These are phyloP conservation scores for Ocimum tenuiflorum DNA, from an alignment of 257 asterid genomes.

Conservation along the genomic window DNA sequence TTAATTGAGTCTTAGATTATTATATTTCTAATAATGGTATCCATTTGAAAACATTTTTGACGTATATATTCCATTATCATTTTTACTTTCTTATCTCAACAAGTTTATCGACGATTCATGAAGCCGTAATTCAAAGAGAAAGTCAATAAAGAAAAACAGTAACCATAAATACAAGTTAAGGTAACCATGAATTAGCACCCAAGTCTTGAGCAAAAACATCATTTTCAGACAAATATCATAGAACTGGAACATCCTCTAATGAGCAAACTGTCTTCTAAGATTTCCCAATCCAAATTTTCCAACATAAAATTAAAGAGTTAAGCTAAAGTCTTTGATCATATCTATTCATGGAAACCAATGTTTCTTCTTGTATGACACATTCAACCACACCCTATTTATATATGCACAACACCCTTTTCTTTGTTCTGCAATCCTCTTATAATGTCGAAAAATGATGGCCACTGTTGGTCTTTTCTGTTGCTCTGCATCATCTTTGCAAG, in stretches of 20 bases:
- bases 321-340: conserved; percentile 42
- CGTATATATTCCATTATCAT: too few species aligned
- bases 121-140: neutral
- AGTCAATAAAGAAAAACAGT: neutral
- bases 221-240: conserved; percentile 25
- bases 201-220: conserved; percentile 13
- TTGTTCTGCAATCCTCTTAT: neutral
- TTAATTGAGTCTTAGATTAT: too few species aligned
- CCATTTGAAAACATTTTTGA: too few species aligned
- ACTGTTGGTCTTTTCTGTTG: conserved; percentile 22
- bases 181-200: neutral
- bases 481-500: conserved; percentile 30
- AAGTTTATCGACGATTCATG: neutral
- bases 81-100: too few species aligned
- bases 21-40: too few species aligned
- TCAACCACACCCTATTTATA: conserved; percentile 36
- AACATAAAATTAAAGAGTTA: conserved; percentile 39
- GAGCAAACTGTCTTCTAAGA: conserved; percentile 43
- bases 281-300: conserved; percentile 34
- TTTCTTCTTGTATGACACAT: conserved; percentile 37
- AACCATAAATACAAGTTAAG: conserved; percentile 8
- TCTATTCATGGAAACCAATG: conserved; percentile 30
- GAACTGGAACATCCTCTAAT: conserved; percentile 7
- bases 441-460: conserved; percentile 30
- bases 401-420: conserved; percentile 12